Evolutionary conservation across 495 filamentous ascomycete species (phyloP).

Genomic region (Aspergillus panamensis): DNA sequence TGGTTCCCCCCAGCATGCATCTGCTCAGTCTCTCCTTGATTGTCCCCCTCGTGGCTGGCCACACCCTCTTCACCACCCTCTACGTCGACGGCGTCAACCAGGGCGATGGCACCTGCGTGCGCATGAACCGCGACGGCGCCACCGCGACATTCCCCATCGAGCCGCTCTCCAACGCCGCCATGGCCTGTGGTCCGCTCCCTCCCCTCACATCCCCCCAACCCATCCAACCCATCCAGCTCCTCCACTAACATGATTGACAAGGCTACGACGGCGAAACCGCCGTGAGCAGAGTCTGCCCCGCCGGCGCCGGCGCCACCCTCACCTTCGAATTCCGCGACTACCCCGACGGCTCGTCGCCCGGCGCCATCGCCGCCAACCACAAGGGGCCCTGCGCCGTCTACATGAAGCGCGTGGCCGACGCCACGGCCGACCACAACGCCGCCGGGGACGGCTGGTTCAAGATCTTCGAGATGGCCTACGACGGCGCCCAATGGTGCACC

Average conservation of each 20-base stretch:
- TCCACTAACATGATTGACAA: conserved; percentile 30
- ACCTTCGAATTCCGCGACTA: conserved; percentile 61
- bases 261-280: conserved; percentile 53
- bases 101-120: conserved; percentile 66
- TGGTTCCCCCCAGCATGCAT: neutral
- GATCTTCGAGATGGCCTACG: conserved; percentile 66
- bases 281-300: conserved; percentile 57
- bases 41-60: conserved; percentile 27
- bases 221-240: too few species aligned
- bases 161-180: conserved; percentile 51
- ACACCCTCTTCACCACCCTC: conserved; percentile 66
- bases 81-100: conserved; percentile 61
- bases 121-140: conserved; percentile 53
- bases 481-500: conserved; percentile 60
- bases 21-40: conserved; percentile 3
- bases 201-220: neutral
- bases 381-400: conserved; percentile 72
- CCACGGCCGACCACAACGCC: conserved; percentile 39
- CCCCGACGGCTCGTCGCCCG: conserved; percentile 53
- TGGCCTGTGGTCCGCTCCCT: conserved; percentile 63
- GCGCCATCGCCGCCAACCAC: conserved; percentile 58
- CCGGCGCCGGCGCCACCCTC: conserved; percentile 50
- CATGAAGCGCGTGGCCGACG: conserved; percentile 58
- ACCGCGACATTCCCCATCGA: conserved; percentile 49
- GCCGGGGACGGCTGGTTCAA: conserved; percentile 76